These are phyloP conservation scores for Blepharisma japonicum DNA, from an alignment of 73 alveolate genomes.

Conservation along the genomic window DNA sequence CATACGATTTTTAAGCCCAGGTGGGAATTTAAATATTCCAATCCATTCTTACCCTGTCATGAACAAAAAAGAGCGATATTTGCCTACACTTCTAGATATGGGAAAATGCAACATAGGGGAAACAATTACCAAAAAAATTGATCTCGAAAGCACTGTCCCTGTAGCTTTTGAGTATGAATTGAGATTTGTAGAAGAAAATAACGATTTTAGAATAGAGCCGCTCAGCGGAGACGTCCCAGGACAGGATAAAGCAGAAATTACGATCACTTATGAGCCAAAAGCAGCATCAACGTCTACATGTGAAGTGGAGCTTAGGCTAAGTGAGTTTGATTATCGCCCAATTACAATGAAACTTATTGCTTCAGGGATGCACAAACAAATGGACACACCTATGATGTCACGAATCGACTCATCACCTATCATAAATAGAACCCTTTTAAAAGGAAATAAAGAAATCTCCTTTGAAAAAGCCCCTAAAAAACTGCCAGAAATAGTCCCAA, in stretches of 20 bases:
- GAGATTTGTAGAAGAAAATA: constrained; percentile 64
- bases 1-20: constrained; percentile 83
- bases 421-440: constrained; percentile 28
- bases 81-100: constrained; percentile 83
- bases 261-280: constrained; percentile 62
- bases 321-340: constrained; percentile 87
- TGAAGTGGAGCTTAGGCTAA: constrained; percentile 71
- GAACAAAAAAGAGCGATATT: constrained; percentile 75
- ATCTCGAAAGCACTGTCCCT: constrained; percentile 80
- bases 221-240: constrained; percentile 68
- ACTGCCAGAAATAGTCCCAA: constrained; percentile 20
- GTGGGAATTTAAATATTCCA: constrained; percentile 82
- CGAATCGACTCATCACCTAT: constrained; percentile 30
- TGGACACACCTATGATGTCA: constrained; percentile 31
- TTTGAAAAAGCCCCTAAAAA: constrained; percentile 26
- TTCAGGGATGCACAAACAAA: constrained; percentile 65
- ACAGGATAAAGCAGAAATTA: constrained; percentile 41
- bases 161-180: constrained; percentile 81
- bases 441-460: constrained; percentile 39
- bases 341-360: constrained; percentile 67
- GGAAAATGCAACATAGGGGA: constrained; percentile 75
- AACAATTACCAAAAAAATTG: constrained; percentile 47
- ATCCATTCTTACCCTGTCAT: constrained; percentile 92
- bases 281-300: constrained; percentile 79
- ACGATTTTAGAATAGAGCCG: constrained; percentile 71